Evolutionary conservation across 108 stramenopile genomes (phyloP), one percentile per base, ranked within the genome.

Genomic region (Skeletonema potamos): DNA sequence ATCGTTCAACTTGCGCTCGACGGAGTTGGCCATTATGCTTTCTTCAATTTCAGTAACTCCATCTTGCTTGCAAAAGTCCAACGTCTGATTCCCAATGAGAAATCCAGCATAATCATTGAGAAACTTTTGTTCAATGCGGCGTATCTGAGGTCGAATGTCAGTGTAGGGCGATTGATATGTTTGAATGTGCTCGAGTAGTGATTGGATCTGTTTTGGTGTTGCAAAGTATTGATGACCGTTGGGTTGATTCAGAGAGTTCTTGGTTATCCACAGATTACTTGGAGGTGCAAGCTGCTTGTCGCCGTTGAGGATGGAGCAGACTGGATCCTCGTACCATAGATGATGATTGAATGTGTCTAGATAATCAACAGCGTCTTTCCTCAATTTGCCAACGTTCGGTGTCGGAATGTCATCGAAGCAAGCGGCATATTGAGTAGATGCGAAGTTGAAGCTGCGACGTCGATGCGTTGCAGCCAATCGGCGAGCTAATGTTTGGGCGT

Each of bases 21-120:
- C 89, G 10, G 65, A 68, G 73, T 89, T 89, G 51, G 94, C 94
- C 88, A 88, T 85, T 59, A 88, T 69, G 30, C 88, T 59, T 68
- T 95, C 94, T 70, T 92, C 94, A 29, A 95, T 87, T 55, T 95
- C 94, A 0, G 91, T 95, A 6, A 92, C 82, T 2, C 94, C 94
- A 74, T 95, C 94, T 71, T 95, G 94, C 74, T 95, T 95, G 44
- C 62, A 61, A 79, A 92, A 95, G 70, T 95, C 94, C 7, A 92
- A 24, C 43, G 87, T 86, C 61, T 95, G 94, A 66, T 92, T 92
- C 34, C 90, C 94, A 58, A 95, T 84, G 54, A 92, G 68, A 39
- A 84, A 73, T 64, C 91, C 91, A 7, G 86, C 81, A 63, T 90
- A 72, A 36, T 85, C 70, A n/a, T 73, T 59, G 34, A 95, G 68